phyloP scores from a whole-genome alignment of 768 basidiomycete genomes.

The Auricularia auricula-judae region DNA sequence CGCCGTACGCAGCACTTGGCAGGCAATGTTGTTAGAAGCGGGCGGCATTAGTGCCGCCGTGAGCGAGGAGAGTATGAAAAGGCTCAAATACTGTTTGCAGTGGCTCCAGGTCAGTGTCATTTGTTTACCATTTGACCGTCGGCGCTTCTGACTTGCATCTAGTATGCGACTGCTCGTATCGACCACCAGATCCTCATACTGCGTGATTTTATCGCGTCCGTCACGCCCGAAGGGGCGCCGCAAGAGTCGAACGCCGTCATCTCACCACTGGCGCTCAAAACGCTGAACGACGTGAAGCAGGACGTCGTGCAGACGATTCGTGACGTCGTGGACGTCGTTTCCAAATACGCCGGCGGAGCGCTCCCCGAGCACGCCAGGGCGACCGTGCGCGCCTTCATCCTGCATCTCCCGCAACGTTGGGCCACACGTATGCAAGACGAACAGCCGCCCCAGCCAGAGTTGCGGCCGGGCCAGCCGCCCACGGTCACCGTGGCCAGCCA shows the following conservation, averaged over 20 bases:
- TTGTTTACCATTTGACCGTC: neutral
- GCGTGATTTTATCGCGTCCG: conserved; percentile 68
- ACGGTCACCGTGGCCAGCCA: conserved; percentile 34
- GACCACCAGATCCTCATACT: conserved; percentile 79
- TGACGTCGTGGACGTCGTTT: conserved; percentile 75
- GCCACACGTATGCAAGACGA: conserved; percentile 31
- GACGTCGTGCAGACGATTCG: conserved; percentile 85
- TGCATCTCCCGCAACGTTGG: conserved; percentile 77
- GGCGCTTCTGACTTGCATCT: neutral
- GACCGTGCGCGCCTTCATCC: conserved; percentile 64
- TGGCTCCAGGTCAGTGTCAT: conserved; percentile 64
- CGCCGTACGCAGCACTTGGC: conserved; percentile 72
- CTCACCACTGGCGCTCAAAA: conserved; percentile 39
- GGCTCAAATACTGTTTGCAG: conserved; percentile 74
- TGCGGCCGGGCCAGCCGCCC: conserved; percentile 1
- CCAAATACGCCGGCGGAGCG: conserved; percentile 74
- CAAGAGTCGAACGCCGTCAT: conserved; percentile 17
- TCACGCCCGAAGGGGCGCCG: conserved; percentile 21
- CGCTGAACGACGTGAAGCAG: conserved; percentile 60
- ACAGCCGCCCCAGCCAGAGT: neutral
- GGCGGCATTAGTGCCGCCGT: conserved; percentile 81
- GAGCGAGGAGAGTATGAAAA: conserved; percentile 83
- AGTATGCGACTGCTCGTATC: conserved; percentile 84
- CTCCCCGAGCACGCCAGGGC: conserved; percentile 74
- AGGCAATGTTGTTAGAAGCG: conserved; percentile 73